Conservation (phyloP, 2,329 filamentous ascomycete genomes). For the Apiospora malaysiana region DNA sequence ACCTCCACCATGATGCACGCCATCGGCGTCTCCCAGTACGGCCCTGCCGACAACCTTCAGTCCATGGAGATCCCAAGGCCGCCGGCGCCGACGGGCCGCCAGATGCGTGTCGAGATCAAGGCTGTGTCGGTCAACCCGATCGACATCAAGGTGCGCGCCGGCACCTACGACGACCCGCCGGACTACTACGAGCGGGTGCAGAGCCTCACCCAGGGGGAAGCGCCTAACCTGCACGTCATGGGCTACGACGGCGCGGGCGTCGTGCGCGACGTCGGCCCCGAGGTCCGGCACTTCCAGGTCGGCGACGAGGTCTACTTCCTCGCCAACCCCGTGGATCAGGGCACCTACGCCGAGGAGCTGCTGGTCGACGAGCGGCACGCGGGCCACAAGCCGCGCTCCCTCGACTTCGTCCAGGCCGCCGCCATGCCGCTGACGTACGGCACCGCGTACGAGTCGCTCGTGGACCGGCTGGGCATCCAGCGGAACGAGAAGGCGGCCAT, state of each 20-base stretch:
- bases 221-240: conserved; percentile 43
- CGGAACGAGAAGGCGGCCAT: conserved; percentile 43
- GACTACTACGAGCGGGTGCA: conserved; percentile 43
- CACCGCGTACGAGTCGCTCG: conserved; percentile 50
- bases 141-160: conserved; percentile 44
- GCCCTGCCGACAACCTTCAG: conserved; percentile 32
- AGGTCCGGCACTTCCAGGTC: conserved; percentile 42
- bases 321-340: conserved; percentile 45
- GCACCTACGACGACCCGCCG: conserved; percentile 43
- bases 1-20: conserved; percentile 28
- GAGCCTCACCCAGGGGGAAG: conserved; percentile 28
- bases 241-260: conserved; percentile 51
- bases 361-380: conserved; percentile 47
- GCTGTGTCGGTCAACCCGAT: conserved; percentile 37
- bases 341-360: conserved; percentile 48
- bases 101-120: conserved; percentile 28
- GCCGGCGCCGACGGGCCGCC: conserved; percentile 31
- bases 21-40: conserved; percentile 33
- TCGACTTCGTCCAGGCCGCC: conserved; percentile 47
- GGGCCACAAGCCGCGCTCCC: conserved; percentile 45
- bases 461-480: conserved; percentile 43
- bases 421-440: conserved; percentile 50
- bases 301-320: conserved; percentile 53
- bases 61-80: conserved; percentile 29
- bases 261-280: conserved; percentile 41